Evolutionary conservation across 1,284 basidiomycete species (phyloP), one percentile per base, ranked within the genome.

Genomic region (Moesziomyces antarcticus): DNA sequence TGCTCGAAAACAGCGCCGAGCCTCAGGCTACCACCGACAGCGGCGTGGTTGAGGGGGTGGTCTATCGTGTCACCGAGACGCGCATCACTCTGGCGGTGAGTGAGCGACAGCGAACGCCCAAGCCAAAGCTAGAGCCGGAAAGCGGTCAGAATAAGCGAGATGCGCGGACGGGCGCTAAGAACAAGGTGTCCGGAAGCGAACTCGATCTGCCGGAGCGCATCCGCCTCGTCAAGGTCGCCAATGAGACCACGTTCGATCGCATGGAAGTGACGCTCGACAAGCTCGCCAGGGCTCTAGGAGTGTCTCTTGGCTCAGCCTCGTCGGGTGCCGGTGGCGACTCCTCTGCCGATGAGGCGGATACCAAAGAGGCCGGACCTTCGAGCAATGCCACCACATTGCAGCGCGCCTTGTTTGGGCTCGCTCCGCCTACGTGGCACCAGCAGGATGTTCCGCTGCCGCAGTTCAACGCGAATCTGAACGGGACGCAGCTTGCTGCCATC

Each of bases 171-270:
- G 71, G 71, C 1, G 66, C 69, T 18, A 64, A 92, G 77, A 85
- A 53, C 22, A 75, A 68, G 49, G 63, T 85, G 21, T 89, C 90
- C 55, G 86, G 87, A 13, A 78, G 90, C 54, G 90, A 91, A 41
- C 84, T 92, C 7, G 91, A 93, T 70, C 83, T 96, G 0, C 93
- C 94, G 1, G 92, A 94, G 73, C 87, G 91, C 43, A 91, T 93
- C 81, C 87, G 92, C 16, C 85, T 96, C n/a, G 85, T 97, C 54
- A 97, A 97, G 83, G 87, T 97, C 2, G 94, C 93, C 5, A 97
- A 97, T 78, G 93, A 91, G 50, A 90, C 92, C 11, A 97, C 95
- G 0, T 95, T 92, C 81, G 93, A 97, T 79, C 88, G 94, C 2
- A 67, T 82, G 68, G 78, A 76, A 14, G 40, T 56, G 20, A 73